Evolutionary conservation across 441 rosid species (phyloP), one percentile per base, ranked within the genome.

Genomic region (Croton setiger): DNA sequence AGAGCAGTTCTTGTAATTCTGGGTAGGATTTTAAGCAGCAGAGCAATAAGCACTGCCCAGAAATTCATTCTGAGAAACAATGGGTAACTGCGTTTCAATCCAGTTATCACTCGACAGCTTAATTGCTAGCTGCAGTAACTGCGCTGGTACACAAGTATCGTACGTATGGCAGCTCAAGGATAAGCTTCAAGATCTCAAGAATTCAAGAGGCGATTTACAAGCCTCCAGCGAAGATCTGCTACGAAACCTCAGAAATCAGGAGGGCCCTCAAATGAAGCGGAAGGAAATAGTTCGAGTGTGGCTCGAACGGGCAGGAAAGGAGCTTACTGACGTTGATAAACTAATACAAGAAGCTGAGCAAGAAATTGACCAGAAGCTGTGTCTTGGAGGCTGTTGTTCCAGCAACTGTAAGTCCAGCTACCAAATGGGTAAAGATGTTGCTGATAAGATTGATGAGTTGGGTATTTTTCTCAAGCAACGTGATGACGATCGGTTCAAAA

Each of bases 321-420:
- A 17, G 21, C 5, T n/a, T 17, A 3, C 8, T 51, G 55, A 51
- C n/a, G 21, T 51, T 17, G 7, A 51, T 17, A 23, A 17, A 21
- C 23, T 51, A 17, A n/a, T n/a, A 4, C n/a, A 5, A 51, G 55
- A n/a, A 17, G 23, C 55, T 51, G 52, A 48, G 17, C 21, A 51
- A 51, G 55, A 51, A 51, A 51, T 48, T 48, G 23, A 51, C 7
- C 5, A 51, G 23, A 51, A 51, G 17, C 10, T 51, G 21, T 51
- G 55, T 51, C 55, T 51, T n/a, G 23, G 23, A n/a, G 11, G 55
- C 23, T 51, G 55, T 51, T 51, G 55, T 23, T 51, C 62, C 63
- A 60, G 21, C 43, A 41, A 60, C 63, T 60, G 13, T 20, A 60
- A 7, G 43, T 60, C 36, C 54, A 51, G 54, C 54, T 51, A 51